Conservation (phyloP, 2,329 filamentous ascomycete species). For the Aspergillus sp. region DNA sequence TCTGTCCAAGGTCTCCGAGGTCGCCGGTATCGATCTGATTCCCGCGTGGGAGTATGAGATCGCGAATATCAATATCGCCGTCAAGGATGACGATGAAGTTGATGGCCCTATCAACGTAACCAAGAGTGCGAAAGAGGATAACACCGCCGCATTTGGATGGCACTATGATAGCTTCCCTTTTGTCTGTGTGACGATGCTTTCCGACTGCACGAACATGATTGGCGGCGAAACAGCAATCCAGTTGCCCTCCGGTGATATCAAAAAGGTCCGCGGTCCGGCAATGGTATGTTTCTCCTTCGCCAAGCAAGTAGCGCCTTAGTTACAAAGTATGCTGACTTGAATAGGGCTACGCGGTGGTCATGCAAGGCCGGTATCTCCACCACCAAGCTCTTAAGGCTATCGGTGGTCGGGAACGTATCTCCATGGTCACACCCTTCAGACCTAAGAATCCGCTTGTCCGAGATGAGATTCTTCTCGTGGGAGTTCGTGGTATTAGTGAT, state of each 20-base stretch:
- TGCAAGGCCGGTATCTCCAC: background rate
- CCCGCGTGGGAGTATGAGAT: background rate
- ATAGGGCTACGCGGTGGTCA: background rate
- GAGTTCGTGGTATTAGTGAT: background rate
- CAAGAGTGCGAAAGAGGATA: background rate
- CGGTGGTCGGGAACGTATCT: background rate
- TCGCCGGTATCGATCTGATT: background rate
- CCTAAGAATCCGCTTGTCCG: background rate
- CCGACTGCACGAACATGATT: conserved; percentile 60
- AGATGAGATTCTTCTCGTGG: background rate
- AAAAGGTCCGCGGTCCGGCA: background rate
- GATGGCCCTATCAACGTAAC: background rate
- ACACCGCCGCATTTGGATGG: conserved; percentile 2
- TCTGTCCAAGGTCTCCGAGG: background rate
- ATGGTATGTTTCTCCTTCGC: background rate
- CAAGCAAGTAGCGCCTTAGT: too few relatives aligned
- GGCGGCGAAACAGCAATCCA: conserved; percentile 56
- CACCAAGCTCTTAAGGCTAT: background rate
- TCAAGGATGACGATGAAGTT: background rate
- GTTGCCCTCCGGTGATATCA: background rate
- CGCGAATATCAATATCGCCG: background rate
- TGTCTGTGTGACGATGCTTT: conserved; percentile 65
- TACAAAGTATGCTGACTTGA: background rate
- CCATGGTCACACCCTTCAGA: background rate
- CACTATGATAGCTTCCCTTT: conserved; percentile 61